Percentiles rank a stretch among this genome's conserved stretches.
phyloP scores from a whole-genome alignment of 495 filamentous ascomycete genomes.

The Tuber umbilicatum region DNA sequence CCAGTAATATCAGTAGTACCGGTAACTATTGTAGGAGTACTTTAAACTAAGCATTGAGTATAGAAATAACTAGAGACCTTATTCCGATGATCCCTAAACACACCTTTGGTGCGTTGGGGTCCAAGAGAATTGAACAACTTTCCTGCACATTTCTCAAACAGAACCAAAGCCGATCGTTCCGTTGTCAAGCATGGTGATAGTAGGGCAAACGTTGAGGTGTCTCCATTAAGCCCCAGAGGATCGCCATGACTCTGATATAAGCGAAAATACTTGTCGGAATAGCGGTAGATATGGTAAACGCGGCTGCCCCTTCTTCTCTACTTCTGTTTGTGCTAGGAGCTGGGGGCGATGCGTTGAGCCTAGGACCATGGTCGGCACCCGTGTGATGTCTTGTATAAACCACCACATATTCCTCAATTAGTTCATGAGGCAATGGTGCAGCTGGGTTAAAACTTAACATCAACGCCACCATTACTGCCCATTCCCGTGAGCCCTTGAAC shows the following conservation, averaged over 20 bases:
- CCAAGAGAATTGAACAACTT: not conserved
- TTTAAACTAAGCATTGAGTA: not conserved
- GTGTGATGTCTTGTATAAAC: not conserved
- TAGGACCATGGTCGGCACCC: not conserved
- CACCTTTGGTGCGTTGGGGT: not conserved
- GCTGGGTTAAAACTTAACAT: not conserved
- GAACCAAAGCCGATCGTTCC: not conserved
- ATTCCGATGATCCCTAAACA: not conserved
- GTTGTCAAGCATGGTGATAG: not conserved
- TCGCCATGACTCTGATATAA: not conserved
- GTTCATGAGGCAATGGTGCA: not conserved
- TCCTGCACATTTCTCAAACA: not conserved
- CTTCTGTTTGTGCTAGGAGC: not conserved
- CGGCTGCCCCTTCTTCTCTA: not conserved
- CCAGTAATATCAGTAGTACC: not conserved
- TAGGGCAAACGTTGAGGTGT: not conserved
- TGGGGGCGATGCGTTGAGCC: not conserved
- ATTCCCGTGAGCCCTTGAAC: not conserved
- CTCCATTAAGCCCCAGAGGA: not conserved
- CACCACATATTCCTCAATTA: not conserved
- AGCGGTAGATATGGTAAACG: not conserved
- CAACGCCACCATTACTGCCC: not conserved
- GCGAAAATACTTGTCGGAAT: not conserved
- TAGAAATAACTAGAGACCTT: not conserved
- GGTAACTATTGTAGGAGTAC: not conserved